phyloP scores from a whole-genome alignment of 345 rosid species.

The Acer campestre region DNA sequence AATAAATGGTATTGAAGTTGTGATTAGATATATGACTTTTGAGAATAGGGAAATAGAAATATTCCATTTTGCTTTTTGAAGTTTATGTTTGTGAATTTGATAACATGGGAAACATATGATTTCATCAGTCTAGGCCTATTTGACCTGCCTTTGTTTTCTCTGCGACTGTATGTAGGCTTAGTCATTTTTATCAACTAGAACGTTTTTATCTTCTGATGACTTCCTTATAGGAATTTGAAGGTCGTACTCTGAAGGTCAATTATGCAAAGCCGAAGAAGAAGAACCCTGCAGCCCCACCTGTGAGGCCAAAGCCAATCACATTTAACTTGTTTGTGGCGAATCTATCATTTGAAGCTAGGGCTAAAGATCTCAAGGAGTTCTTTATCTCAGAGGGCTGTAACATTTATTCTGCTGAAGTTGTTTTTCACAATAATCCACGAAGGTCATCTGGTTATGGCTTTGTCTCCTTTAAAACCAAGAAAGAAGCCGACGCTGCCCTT shows the following conservation, averaged over 20 bases:
- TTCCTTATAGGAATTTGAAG: conserved; percentile 63
- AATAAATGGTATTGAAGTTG: background rate
- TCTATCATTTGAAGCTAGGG: conserved; percentile 66
- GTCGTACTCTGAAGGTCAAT: conserved; percentile 58
- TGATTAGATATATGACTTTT: background rate
- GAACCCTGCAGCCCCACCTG: conserved; percentile 44
- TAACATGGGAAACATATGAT: background rate
- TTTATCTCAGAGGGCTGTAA: conserved; percentile 53
- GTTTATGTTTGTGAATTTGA: background rate
- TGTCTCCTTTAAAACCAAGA: conserved; percentile 77
- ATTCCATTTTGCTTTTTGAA: background rate
- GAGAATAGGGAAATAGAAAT: background rate
- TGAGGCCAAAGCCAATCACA: conserved; percentile 35
- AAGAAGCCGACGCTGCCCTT: conserved; percentile 68
- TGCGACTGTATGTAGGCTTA: background rate
- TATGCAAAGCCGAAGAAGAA: conserved; percentile 62
- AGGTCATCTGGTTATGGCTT: conserved; percentile 80
- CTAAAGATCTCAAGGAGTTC: conserved; percentile 68
- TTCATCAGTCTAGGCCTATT: background rate
- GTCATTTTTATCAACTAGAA: background rate
- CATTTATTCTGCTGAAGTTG: conserved; percentile 61
- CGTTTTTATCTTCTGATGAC: conserved; percentile 3
- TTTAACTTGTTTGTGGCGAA: conserved; percentile 76
- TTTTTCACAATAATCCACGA: conserved; percentile 75
- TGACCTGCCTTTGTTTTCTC: background rate